Evolutionary conservation across 176 grass and related monocot genomes (phyloP).

Genomic region (Paspalum notatum): DNA sequence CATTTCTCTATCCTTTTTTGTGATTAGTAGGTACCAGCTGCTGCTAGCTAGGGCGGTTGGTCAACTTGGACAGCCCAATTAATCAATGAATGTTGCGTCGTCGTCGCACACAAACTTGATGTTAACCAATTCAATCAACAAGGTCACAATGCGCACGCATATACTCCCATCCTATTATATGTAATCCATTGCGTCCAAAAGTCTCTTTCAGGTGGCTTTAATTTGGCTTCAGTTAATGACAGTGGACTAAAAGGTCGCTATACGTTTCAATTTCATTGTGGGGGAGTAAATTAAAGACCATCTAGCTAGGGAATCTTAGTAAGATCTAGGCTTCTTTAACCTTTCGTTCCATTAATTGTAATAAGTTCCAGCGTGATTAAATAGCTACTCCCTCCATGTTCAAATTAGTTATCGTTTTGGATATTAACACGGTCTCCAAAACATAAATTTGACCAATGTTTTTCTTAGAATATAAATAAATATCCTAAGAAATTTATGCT

Average conservation of each 20-base stretch:
- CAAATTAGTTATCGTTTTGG: too few species aligned
- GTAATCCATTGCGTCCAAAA: neutral
- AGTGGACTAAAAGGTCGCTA: neutral
- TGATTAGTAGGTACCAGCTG: constrained; percentile 28
- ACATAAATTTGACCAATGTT: too few species aligned
- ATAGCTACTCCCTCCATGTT: too few species aligned
- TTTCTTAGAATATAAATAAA: too few species aligned
- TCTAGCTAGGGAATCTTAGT: neutral
- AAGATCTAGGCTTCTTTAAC: constrained; percentile 7
- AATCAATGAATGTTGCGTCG: constrained; percentile 21
- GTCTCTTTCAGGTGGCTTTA: constrained; percentile 15
- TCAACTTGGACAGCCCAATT: constrained; percentile 36
- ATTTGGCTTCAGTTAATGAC: neutral
- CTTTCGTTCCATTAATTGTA: neutral
- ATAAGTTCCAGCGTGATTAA: neutral
- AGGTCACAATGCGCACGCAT: neutral
- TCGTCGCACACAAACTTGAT: constrained; percentile 28
- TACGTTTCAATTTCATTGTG: neutral
- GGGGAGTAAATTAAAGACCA: neutral
- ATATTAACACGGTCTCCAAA: too few species aligned
- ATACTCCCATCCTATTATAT: neutral
- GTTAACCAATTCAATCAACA: constrained; percentile 10
- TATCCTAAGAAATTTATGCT: too few species aligned
- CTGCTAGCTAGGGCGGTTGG: constrained; percentile 32
- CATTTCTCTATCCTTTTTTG: neutral